phyloP scores from a whole-genome alignment of 208 protist species.

The Crithidia brevicula region DNA sequence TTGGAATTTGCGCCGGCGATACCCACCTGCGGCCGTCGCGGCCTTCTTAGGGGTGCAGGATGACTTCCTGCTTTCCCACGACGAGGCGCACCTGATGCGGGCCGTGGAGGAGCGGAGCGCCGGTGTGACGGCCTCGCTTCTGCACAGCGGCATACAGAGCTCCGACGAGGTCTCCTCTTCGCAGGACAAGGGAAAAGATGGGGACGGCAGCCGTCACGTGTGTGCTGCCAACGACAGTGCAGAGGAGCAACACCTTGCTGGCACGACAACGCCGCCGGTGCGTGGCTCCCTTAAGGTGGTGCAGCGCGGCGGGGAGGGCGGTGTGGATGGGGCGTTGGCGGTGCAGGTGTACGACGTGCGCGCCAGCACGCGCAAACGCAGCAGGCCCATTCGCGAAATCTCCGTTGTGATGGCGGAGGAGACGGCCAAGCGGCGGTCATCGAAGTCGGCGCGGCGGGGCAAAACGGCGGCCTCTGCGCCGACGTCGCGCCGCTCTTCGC shows the following conservation, averaged over 20 bases:
- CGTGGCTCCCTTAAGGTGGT: conserved; percentile 75
- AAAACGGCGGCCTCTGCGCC: conserved; percentile 29
- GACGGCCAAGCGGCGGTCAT: conserved; percentile 46
- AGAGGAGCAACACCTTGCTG: conserved; percentile 7
- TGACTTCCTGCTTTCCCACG: conserved; percentile 78
- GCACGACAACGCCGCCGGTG: conserved; percentile 13
- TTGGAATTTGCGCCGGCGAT: conserved; percentile 74
- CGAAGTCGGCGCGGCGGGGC: conserved; percentile 11
- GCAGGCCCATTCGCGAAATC: conserved; percentile 84
- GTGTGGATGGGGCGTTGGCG: conserved; percentile 56
- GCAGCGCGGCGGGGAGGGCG: conserved; percentile 47
- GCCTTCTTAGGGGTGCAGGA: conserved; percentile 87
- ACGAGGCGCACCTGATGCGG: conserved; percentile 79
- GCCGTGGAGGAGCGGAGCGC: conserved; percentile 86
- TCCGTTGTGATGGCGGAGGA: conserved; percentile 80
- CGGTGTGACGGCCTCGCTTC: conserved; percentile 67
- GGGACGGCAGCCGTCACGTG: too few relatives aligned
- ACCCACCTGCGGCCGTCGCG: conserved; percentile 66
- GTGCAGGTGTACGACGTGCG: conserved; percentile 90
- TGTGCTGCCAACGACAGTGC: neutral
- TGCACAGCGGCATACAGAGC: conserved; percentile 53
- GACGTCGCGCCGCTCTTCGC: conserved; percentile 28
- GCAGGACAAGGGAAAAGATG: too few relatives aligned
- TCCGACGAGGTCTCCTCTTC: too few relatives aligned
- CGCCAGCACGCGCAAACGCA: conserved; percentile 52